These are phyloP conservation scores for Davidsoniella eucalypti DNA, from an alignment of 2,329 filamentous ascomycete species.

Conservation along the genomic window DNA sequence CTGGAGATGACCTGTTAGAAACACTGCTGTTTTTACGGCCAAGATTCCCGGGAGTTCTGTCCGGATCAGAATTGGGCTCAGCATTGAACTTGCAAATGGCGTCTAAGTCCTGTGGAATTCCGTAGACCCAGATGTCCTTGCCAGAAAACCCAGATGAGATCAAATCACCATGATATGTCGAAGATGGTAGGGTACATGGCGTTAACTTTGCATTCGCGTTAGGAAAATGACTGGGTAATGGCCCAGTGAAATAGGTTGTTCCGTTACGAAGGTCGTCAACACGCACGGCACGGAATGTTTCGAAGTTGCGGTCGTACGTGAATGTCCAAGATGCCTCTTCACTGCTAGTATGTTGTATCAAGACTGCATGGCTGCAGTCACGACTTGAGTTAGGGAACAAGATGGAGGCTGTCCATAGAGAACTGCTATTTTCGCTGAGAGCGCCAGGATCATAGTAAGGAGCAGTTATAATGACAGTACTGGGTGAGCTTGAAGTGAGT, in stretches of 20 bases:
- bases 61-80: slow-evolving; percentile 12
- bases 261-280: slow-evolving; percentile 61
- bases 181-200: slow-evolving; percentile 52
- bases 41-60: slow-evolving; percentile 10
- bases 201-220: slow-evolving; percentile 40
- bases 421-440: slow-evolving; percentile 49
- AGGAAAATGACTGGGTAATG: slow-evolving; percentile 26
- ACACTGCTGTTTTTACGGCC: slow-evolving; percentile 22
- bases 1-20: slow-evolving; percentile 15
- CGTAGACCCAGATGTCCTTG: slow-evolving; percentile 63
- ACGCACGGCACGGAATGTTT: slow-evolving; percentile 61
- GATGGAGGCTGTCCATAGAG: slow-evolving; percentile 74
- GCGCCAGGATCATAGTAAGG: slow-evolving; percentile 63
- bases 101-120: slow-evolving; percentile 57
- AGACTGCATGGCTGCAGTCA: slow-evolving; percentile 60
- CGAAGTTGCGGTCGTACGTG: slow-evolving; percentile 59
- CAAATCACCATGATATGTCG: slow-evolving; percentile 53
- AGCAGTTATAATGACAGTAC: slow-evolving; percentile 60
- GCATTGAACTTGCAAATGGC: slow-evolving; percentile 31
- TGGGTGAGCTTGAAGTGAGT: slow-evolving; percentile 43
- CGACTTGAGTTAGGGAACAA: slow-evolving; percentile 67
- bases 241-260: slow-evolving; percentile 64
- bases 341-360: slow-evolving; percentile 43
- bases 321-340: slow-evolving; percentile 62
- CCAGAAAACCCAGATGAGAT: slow-evolving; percentile 58